phyloP scores from a whole-genome alignment of 1,284 basidiomycete species.

The Rhodotorula glutinis region DNA sequence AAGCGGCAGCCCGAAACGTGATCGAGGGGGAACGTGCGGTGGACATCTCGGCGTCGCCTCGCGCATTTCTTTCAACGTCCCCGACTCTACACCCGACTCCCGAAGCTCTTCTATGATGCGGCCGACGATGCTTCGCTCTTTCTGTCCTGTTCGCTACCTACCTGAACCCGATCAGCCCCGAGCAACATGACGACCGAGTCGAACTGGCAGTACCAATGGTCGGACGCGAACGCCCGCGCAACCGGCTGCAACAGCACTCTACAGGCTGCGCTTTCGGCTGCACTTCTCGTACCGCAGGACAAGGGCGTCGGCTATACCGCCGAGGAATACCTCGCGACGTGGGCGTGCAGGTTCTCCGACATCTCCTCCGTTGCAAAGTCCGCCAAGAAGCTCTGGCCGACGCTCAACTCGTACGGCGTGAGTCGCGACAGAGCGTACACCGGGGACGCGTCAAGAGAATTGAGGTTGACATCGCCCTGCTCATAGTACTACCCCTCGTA shows the following conservation, averaged over 20 bases:
- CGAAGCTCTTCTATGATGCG: too few species aligned
- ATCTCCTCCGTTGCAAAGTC: not conserved
- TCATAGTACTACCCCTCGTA: not conserved
- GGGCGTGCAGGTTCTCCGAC: not conserved
- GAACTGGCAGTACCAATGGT: not conserved
- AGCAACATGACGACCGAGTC: too few species aligned
- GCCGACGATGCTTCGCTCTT: too few species aligned
- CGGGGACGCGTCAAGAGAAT: too few species aligned
- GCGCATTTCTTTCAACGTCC: too few species aligned
- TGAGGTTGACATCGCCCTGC: not conserved
- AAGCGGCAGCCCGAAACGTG: too few species aligned
- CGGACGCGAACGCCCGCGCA: not conserved
- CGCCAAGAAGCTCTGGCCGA: not conserved
- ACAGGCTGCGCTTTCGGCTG: not conserved
- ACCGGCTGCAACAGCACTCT: not conserved
- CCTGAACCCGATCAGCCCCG: too few species aligned
- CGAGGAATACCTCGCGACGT: not conserved
- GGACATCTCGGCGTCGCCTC: too few species aligned
- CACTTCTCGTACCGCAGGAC: not conserved
- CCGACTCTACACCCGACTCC: too few species aligned
- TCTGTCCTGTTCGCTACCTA: too few species aligned
- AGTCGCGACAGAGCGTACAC: too few species aligned
- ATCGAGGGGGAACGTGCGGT: too few species aligned
- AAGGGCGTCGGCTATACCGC: not conserved
- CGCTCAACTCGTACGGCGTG: constrained; percentile 1